Conservation (phyloP, 805 yeast species). For the Spathaspora girioi region DNA sequence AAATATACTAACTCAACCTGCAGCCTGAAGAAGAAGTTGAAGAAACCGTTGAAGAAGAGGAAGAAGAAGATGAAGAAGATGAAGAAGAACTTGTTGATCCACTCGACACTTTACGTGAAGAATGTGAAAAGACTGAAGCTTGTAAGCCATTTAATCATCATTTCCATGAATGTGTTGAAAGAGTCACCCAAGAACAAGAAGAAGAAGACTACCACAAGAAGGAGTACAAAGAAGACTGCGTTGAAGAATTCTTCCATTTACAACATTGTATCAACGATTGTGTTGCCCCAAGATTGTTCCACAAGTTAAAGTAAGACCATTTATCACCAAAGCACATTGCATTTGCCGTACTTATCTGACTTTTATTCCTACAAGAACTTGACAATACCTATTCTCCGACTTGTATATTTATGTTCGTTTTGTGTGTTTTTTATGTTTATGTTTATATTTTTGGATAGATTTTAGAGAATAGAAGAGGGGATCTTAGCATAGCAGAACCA, state of each 20-base stretch:
- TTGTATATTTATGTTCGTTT: background rate
- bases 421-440: background rate
- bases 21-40: slow-evolving; percentile 23
- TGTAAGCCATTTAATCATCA: slow-evolving; percentile 81
- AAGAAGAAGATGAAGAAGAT: slow-evolving; percentile 62
- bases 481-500: background rate
- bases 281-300: slow-evolving; percentile 85
- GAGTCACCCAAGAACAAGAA: slow-evolving; percentile 85
- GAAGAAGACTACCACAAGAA: slow-evolving; percentile 78
- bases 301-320: slow-evolving; percentile 65
- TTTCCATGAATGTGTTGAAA: slow-evolving; percentile 90
- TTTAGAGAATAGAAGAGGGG: slow-evolving; percentile 1
- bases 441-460: background rate
- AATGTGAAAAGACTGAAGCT: slow-evolving; percentile 63
- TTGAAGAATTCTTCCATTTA: slow-evolving; percentile 96
- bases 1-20: background rate
- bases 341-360: background rate
- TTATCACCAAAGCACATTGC: background rate
- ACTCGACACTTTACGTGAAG: slow-evolving; percentile 39
- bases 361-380: background rate
- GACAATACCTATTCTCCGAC: background rate
- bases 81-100: slow-evolving; percentile 62
- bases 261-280: slow-evolving; percentile 91
- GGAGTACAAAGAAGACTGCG: slow-evolving; percentile 92
- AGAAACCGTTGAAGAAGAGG: slow-evolving; percentile 39